Conservation (phyloP, 2,329 filamentous ascomycete genomes). For the Pseudogymnoascus pannorum region DNA sequence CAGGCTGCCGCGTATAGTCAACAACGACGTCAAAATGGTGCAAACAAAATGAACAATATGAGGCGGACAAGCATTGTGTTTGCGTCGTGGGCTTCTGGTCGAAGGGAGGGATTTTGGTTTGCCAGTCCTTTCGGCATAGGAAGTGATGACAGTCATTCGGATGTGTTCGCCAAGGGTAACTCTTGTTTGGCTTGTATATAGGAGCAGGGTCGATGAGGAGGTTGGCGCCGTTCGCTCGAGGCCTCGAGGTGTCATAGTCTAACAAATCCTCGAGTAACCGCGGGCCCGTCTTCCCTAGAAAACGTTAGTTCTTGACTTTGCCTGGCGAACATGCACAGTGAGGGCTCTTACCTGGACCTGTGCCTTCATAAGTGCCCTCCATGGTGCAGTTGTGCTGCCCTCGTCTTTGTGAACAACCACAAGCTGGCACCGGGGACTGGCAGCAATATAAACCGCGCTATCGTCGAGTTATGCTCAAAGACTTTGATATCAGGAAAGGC, state of each 20-base stretch:
- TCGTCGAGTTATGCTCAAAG: neutral
- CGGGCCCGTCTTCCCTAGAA: conserved; percentile 43
- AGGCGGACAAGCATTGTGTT: conserved; percentile 48
- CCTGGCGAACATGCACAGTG: neutral
- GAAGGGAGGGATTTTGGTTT: conserved; percentile 39
- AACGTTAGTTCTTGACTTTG: conserved; percentile 10
- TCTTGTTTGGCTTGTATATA: conserved; percentile 33
- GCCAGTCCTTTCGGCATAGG: conserved; percentile 48
- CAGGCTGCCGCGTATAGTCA: conserved; percentile 39
- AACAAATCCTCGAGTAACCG: conserved; percentile 39
- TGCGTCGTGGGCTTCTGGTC: conserved; percentile 32
- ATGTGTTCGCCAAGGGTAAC: conserved; percentile 25
- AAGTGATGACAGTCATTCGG: conserved; percentile 48
- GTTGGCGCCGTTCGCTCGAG: conserved; percentile 35
- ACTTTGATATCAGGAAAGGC: neutral
- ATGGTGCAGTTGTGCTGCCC: neutral
- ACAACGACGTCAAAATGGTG: conserved; percentile 53
- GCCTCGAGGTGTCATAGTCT: conserved; percentile 31
- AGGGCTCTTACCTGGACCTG: conserved; percentile 10
- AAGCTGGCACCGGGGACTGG: neutral
- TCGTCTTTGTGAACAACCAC: conserved; percentile 2
- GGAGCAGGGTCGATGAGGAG: conserved; percentile 52
- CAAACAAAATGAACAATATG: conserved; percentile 54
- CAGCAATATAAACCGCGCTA: neutral
- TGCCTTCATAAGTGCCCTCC: conserved; percentile 6